Conservation (phyloP, 140 eudicot species). For the Erigeron philadelphicus region DNA sequence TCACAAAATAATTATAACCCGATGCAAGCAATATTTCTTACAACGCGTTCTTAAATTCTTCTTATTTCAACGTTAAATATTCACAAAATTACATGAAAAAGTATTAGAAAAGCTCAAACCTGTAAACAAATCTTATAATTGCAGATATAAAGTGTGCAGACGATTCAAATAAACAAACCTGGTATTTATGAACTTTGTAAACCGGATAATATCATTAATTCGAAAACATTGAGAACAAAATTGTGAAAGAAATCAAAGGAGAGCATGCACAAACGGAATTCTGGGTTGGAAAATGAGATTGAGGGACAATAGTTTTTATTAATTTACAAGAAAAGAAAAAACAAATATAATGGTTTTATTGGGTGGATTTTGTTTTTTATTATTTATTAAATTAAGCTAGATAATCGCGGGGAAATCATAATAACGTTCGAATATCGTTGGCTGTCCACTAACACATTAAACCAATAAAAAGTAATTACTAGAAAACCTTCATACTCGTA, state of each 20-base stretch:
- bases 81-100: not conserved
- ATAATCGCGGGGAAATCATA: slow-evolving; percentile 29
- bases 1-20: no score
- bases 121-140: not conserved
- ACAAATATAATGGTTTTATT: not conserved
- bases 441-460: not conserved
- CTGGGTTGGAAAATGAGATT: slow-evolving; percentile 12
- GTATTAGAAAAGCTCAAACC: not conserved
- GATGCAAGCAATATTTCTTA: no score
- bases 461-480: not conserved
- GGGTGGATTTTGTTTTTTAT: not conserved
- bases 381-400: not conserved
- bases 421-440: slow-evolving; percentile 22
- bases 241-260: slow-evolving; percentile 11
- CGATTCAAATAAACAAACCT: not conserved
- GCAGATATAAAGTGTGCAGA: not conserved
- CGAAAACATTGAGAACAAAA: not conserved
- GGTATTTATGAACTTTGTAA: not conserved
- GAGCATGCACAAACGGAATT: slow-evolving; percentile 5
- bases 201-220: no score
- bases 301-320: slow-evolving; percentile 12
- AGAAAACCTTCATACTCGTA: not conserved
- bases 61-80: not conserved
- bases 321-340: slow-evolving; percentile 2
- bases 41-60: no score